Conservation (phyloP, 495 filamentous ascomycete species). For the Penicillium fimorum region DNA sequence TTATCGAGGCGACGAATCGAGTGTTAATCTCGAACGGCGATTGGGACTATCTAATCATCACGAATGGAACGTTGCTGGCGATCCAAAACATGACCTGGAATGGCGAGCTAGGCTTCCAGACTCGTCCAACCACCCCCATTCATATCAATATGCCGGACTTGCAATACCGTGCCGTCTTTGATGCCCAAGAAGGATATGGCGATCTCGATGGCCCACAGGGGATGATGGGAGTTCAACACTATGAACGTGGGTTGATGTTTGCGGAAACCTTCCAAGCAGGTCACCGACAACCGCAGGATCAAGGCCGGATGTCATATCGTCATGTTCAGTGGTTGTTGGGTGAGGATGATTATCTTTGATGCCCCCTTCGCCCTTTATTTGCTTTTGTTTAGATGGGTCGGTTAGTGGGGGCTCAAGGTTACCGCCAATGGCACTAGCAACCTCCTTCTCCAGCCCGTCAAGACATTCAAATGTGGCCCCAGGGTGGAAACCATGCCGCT, state of each 20-base stretch:
- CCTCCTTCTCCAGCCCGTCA: neutral
- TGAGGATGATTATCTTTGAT: conserved; percentile 4
- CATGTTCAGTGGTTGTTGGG: conserved; percentile 9
- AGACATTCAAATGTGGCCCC: neutral
- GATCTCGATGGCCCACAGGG: conserved; percentile 3
- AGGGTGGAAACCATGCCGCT: neutral
- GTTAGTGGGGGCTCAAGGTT: too few species aligned
- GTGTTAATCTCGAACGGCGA: conserved; percentile 6
- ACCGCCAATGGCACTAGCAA: too few species aligned
- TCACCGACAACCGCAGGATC: conserved; percentile 3
- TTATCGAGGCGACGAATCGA: conserved; percentile 1
- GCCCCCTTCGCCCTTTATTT: neutral
- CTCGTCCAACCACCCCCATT: neutral
- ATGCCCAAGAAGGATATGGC: neutral
- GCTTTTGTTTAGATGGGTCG: too few species aligned
- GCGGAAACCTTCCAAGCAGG: conserved; percentile 7
- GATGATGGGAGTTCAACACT: conserved; percentile 4
- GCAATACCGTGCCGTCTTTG: conserved; percentile 2
- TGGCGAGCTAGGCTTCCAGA: conserved; percentile 35
- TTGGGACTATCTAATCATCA: conserved; percentile 8
- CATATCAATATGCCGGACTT: conserved; percentile 4
- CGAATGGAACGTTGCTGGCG: conserved; percentile 56
- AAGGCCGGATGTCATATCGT: conserved; percentile 5
- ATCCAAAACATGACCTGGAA: conserved; percentile 73
- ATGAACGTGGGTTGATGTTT: conserved; percentile 9